Evolutionary conservation across 768 basidiomycete genomes (phyloP).

Genomic region (Mrakia frigida): DNA sequence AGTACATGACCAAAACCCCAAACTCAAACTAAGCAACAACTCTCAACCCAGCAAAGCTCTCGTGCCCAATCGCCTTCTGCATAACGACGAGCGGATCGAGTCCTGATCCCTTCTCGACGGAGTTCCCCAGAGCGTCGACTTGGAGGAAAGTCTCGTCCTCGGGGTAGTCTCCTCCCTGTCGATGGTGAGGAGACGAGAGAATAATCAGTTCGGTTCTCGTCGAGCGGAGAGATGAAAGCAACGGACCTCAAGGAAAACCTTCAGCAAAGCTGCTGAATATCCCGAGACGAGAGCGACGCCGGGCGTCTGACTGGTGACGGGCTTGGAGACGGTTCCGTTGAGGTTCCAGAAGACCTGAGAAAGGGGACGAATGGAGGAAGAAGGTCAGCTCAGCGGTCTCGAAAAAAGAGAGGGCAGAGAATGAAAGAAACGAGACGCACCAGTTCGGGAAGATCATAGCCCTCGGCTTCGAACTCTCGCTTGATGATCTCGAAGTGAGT

Average conservation of each 20-base stretch:
- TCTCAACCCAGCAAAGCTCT: not conserved
- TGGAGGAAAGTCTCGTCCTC: not conserved
- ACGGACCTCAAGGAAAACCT: not conserved
- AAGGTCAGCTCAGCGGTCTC: not conserved
- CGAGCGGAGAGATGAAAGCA: not conserved
- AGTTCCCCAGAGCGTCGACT: not conserved
- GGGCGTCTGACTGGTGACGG: not conserved
- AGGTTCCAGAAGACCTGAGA: not conserved
- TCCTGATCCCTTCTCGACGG: not conserved
- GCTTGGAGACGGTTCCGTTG: not conserved
- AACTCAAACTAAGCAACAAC: not conserved
- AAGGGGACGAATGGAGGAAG: not conserved
- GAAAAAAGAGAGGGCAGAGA: not conserved
- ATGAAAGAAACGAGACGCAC: not conserved
- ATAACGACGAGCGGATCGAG: not conserved
- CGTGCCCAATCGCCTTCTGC: not conserved
- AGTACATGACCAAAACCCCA: too few species aligned
- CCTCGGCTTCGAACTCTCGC: not conserved
- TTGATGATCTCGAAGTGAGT: not conserved
- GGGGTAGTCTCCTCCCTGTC: not conserved
- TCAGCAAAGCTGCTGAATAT: not conserved
- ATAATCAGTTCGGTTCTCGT: not conserved
- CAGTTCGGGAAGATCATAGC: not conserved
- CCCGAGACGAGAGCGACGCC: not conserved
- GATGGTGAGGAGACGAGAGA: too few species aligned